Conservation (phyloP, 768 basidiomycete genomes). For the Russula emetica region DNA sequence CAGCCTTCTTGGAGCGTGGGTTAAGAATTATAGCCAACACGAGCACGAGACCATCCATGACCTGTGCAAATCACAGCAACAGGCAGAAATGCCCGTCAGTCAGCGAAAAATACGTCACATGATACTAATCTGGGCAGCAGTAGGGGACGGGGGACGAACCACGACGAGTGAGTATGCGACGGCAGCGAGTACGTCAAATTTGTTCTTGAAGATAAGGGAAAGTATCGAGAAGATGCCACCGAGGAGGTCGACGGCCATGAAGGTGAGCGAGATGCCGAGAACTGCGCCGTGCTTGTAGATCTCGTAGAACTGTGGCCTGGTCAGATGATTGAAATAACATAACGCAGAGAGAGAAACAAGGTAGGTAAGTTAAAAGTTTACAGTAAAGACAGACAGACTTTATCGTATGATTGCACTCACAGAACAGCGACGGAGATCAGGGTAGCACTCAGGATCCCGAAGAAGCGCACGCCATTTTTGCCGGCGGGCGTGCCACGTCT, state of each 20-base stretch:
- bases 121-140: neutral
- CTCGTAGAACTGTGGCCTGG: constrained; percentile 67
- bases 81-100: no score
- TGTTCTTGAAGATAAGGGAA: constrained; percentile 59
- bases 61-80: constrained; percentile 39
- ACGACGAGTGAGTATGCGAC: constrained; percentile 60
- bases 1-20: constrained; percentile 43
- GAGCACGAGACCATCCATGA: constrained; percentile 59
- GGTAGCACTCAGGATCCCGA: constrained; percentile 59
- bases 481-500: constrained; percentile 37
- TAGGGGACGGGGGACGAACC: constrained; percentile 38
- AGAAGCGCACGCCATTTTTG: constrained; percentile 40
- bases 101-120: neutral
- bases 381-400: neutral
- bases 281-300: constrained; percentile 63
- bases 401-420: constrained; percentile 31
- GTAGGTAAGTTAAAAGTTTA: neutral
- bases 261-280: constrained; percentile 62
- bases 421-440: constrained; percentile 50
- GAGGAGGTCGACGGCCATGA: constrained; percentile 65
- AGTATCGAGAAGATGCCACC: constrained; percentile 68
- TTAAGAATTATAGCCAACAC: constrained; percentile 62
- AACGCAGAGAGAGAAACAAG: neutral
- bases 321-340: constrained; percentile 17
- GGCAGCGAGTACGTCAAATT: constrained; percentile 61